These are phyloP conservation scores for Paramyrothecium roridum DNA, from an alignment of 2,329 filamentous ascomycete species.

Conservation along the genomic window DNA sequence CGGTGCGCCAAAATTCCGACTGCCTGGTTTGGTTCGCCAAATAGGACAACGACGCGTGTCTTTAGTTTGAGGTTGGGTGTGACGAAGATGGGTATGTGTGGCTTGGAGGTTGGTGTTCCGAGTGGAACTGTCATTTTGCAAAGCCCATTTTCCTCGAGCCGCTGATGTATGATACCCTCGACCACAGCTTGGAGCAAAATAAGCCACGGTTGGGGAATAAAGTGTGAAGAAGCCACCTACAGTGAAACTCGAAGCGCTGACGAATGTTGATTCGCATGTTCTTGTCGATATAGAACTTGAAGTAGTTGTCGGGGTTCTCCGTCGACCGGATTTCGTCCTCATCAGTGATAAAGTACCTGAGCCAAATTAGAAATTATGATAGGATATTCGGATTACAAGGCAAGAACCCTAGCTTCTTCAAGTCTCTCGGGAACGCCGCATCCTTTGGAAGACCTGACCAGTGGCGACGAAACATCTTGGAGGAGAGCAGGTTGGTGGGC, in stretches of 20 bases:
- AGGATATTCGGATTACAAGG: background rate
- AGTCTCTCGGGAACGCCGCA: conserved; percentile 59
- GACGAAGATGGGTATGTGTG: conserved; percentile 67
- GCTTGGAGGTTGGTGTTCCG: conserved; percentile 38
- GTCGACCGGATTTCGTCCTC: conserved; percentile 72
- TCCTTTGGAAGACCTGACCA: conserved; percentile 70
- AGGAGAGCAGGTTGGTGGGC: background rate
- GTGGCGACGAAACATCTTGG: conserved; percentile 67
- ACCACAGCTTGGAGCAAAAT: conserved; percentile 52
- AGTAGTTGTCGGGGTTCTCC: conserved; percentile 64
- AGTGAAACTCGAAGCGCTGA: conserved; percentile 71
- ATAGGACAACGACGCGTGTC: conserved; percentile 66
- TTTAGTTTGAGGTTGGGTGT: conserved; percentile 49
- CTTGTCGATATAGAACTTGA: conserved; percentile 70
- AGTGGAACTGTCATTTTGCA: conserved; percentile 60
- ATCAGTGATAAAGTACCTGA: conserved; percentile 75
- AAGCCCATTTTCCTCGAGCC: conserved; percentile 61
- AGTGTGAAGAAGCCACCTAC: conserved; percentile 37
- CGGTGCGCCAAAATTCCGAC: conserved; percentile 74
- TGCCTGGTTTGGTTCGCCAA: conserved; percentile 70
- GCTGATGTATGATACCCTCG: conserved; percentile 55
- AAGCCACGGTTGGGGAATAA: background rate
- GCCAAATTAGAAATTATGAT: background rate
- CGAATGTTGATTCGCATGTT: conserved; percentile 76
- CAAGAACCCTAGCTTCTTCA: conserved; percentile 68